Evolutionary conservation across 2,329 filamentous ascomycete species (phyloP), one percentile per base, ranked within the genome.

Genomic region (Talaromyces sp.): DNA sequence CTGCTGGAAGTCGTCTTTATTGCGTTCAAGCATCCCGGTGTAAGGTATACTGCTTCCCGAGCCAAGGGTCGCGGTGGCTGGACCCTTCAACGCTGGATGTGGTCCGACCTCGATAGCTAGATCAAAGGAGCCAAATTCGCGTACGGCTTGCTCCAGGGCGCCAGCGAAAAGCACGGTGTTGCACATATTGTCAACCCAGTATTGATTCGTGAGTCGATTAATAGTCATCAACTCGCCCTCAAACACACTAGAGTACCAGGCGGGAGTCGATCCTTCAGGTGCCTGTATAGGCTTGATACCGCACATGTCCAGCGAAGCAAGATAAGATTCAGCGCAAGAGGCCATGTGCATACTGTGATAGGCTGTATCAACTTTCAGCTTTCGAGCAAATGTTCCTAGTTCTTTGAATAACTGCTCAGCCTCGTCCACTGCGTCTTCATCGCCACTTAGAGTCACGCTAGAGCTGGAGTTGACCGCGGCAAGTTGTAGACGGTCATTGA

Each of bases 291-390:
- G 8, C 58, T 53, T n/a, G 48, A 52, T 13, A 15, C 45, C 6
- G 39, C 22, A 45, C 25, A 41, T 70, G 3, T n/a, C n/a, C 35
- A 36, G 2, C n/a, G 35, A 36, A n/a, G 4, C 2, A 70, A 22
- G 60, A 51, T 76, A 75, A 1, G 65, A 61, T 2, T 56, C 63
- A 5, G 66, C 64, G 43, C 70, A 71, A 3, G 65, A 55, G 17
- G 67, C 10, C 75, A 78, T 75, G 45, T 77, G 73, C 15, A 67
- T 64, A 1, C 72, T 73, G 58, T 78, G 75, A 50, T 76, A 78
- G 0, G 76, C 75, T 6, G 62, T 68, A 22, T 72, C 67, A 3
- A 75, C 70, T n/a, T 66, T 60, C 0, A 78, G 67, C 15, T 62
- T 60, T 1, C 71, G 63, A 3, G 64, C 66, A 57, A 77, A 77